Conservation (phyloP, 106 monocot species). For the Agapanthus africanus region DNA sequence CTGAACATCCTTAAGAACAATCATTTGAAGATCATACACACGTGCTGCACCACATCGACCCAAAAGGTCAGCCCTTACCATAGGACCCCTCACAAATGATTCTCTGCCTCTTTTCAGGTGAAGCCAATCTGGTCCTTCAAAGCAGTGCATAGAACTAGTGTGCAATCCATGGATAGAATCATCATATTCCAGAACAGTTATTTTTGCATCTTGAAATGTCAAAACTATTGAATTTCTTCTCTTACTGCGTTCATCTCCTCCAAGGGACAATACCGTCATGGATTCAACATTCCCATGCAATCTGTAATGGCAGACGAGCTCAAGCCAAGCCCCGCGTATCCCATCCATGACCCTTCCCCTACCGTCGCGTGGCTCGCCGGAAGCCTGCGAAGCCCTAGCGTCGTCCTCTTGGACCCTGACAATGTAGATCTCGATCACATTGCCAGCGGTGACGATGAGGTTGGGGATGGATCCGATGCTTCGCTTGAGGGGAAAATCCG, state of each 20-base stretch:
- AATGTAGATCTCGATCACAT: constrained; percentile 76
- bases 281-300: constrained; percentile 88
- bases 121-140: constrained; percentile 95
- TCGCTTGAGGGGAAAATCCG: constrained; percentile 20
- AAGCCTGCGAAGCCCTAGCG: too few species aligned
- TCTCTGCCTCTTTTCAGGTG: constrained; percentile 89
- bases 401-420: constrained; percentile 64
- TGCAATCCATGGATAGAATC: constrained; percentile 63
- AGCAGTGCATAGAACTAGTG: constrained; percentile 97
- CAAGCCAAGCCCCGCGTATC: constrained; percentile 58
- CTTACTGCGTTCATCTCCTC: constrained; percentile 47
- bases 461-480: constrained; percentile 51
- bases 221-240: constrained; percentile 81
- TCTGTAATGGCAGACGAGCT: constrained; percentile 76
- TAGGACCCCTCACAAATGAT: constrained; percentile 79
- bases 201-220: constrained; percentile 84
- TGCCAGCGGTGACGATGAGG: constrained; percentile 64
- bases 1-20: constrained; percentile 87
- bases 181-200: constrained; percentile 71
- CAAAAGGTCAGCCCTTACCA: constrained; percentile 68
- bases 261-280: constrained; percentile 58
- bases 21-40: constrained; percentile 79
- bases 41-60: constrained; percentile 81
- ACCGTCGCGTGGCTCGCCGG: too few species aligned
- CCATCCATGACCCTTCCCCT: constrained; percentile 53